phyloP scores from a whole-genome alignment of 306 rosid genomes.

The Dryas drummondii region DNA sequence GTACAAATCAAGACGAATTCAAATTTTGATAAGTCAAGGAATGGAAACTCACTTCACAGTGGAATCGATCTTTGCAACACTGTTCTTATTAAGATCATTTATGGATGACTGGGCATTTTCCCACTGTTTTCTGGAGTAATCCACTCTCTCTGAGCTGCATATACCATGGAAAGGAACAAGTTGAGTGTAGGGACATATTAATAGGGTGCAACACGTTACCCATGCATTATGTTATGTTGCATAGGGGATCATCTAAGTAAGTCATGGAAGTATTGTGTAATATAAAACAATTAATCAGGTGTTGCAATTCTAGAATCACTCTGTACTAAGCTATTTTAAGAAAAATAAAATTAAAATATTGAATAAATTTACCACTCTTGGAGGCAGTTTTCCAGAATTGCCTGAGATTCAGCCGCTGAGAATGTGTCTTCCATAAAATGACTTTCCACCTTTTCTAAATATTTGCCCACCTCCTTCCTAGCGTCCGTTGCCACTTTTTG shows the following conservation, averaged over 20 bases:
- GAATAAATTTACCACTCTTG: conserved; percentile 62
- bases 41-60: conserved; percentile 57
- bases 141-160: conserved; percentile 69
- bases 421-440: conserved; percentile 48
- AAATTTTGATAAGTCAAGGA: conserved; percentile 1
- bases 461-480: conserved; percentile 41
- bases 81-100: conserved; percentile 40
- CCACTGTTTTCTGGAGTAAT: conserved; percentile 61
- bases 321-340: no score
- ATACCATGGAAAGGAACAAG: conserved; percentile 13
- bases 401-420: conserved; percentile 43
- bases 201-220: neutral
- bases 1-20: conserved; percentile 5
- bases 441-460: conserved; percentile 46
- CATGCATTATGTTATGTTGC: neutral
- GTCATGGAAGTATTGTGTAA: no score
- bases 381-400: conserved; percentile 51
- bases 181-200: neutral
- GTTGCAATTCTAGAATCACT: neutral
- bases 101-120: conserved; percentile 49
- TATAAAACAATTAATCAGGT: neutral
- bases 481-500: conserved; percentile 62
- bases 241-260: neutral
- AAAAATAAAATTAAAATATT: neutral
- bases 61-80: conserved; percentile 51